These are phyloP conservation scores for Cryptosporidium andersoni DNA, from an alignment of 169 alveolate species.

Conservation along the genomic window DNA sequence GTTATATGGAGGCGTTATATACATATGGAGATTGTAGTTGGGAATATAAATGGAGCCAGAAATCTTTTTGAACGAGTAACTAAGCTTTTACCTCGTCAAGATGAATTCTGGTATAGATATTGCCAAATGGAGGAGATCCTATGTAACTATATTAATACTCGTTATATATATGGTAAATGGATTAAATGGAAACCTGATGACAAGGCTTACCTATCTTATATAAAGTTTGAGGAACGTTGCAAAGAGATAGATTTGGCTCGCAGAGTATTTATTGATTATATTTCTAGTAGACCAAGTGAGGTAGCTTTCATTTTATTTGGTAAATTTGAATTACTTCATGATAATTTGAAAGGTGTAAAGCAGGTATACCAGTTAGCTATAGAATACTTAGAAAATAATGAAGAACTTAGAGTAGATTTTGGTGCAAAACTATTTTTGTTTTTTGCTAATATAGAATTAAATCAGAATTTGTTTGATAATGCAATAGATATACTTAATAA, in stretches of 20 bases:
- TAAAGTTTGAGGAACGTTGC: conserved; percentile 97
- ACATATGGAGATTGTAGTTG: conserved; percentile 96
- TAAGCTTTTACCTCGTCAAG: conserved; percentile 94
- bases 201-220: conserved; percentile 94
- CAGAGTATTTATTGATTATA: conserved; percentile 82
- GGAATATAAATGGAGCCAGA: conserved; percentile 94
- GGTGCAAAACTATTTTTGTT: conserved; percentile 3
- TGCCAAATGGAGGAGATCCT: conserved; percentile 98
- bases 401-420: not conserved
- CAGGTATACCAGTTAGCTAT: not conserved
- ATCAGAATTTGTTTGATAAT: conserved; percentile 18
- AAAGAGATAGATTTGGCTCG: conserved; percentile 94
- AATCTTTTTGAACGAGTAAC: conserved; percentile 98
- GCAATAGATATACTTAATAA: conserved; percentile 38
- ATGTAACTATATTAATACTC: conserved; percentile 93
- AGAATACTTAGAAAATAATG: not conserved
- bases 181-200: conserved; percentile 97
- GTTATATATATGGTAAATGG: conserved; percentile 94
- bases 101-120: conserved; percentile 97
- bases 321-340: conserved; percentile 93
- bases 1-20: conserved; percentile 96
- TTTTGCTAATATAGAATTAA: conserved; percentile 9
- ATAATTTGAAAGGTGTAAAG: conserved; percentile 67
- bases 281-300: conserved; percentile 81
- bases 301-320: conserved; percentile 91